Base-by-base conservation (phyloP, 257 asterid genomes). In the Nicotiana sylvestris region DNA sequence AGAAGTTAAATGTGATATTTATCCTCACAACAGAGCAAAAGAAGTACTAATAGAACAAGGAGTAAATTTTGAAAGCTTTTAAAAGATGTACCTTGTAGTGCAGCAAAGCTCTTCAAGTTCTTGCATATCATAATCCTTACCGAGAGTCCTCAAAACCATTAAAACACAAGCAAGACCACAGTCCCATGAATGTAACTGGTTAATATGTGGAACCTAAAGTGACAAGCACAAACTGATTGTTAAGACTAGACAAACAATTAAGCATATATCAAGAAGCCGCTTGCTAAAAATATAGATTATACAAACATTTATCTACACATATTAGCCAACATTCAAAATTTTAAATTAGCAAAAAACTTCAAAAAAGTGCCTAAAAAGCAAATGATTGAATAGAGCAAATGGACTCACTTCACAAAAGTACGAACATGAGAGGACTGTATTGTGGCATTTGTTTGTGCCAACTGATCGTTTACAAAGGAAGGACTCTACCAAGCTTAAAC, bases 121-220 rank as follows among this genome's bases (percentile, higher is more conserved):
- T 37, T 89, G 87, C 83, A 93, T 88, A 83, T 84, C 84, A 81
- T 91, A 82, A 65, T 85, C 76, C 58, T 88, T 83, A 68, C 91
- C 96, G 66, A 92, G 94, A 69, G 94, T 86, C 86, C 91, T 89
- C 91, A 95, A 87, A 85, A 93, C 92, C 98, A 95, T 95, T 78
- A 91, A 81, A 83, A 92, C 96, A 85, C 98, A 95, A 81, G 98
- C 98, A 88, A 93, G 97, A 64, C 98, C 98, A 86, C 98, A 95
- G 86, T 95, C 98, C 98, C 98, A 95, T 25, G 90, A 84, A 85
- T 85, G 87, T 68, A 89, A 90, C 86, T 95, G 98, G 83, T 90
- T 91, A 86, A 95, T 82, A 82, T 93, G 98, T 76, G 98, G 98
- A 43, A 95, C 94, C 97, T 92, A 87, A 55, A 81, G 82, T 81